Evolutionary conservation across 1,284 basidiomycete genomes (phyloP).

Genomic region (Ustilago sp.): DNA sequence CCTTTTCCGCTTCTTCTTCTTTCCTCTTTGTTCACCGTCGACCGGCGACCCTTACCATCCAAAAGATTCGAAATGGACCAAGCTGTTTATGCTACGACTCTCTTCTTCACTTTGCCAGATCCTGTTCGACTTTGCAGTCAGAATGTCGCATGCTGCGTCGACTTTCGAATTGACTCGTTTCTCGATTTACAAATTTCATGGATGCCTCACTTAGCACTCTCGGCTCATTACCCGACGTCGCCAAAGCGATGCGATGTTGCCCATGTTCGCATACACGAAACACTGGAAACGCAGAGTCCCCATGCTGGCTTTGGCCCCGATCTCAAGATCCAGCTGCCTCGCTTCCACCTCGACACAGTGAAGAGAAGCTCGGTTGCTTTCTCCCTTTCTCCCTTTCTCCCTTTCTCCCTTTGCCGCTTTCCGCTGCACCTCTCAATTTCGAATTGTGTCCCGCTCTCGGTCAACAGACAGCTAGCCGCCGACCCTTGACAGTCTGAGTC

Average conservation of each 20-base stretch:
- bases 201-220: not conserved
- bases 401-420: constrained; percentile 3
- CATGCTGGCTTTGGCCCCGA: not conserved
- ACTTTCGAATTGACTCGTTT: constrained; percentile 1
- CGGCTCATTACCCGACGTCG: constrained; percentile 2
- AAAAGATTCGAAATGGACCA: not conserved
- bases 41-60: not conserved
- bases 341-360: constrained; percentile 3
- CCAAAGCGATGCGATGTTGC: constrained; percentile 3
- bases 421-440: not conserved
- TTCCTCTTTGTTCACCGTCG: not conserved
- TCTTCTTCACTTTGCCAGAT: not conserved
- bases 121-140: not conserved
- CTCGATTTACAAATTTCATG: not conserved
- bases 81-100: not conserved
- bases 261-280: not conserved
- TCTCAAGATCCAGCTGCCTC: constrained; percentile 11
- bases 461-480: not conserved
- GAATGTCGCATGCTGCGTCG: not conserved
- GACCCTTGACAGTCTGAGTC: constrained; percentile 1
- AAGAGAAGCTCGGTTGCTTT: not conserved
- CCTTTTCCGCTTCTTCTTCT: not conserved
- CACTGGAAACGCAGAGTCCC: not conserved
- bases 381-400: not conserved
- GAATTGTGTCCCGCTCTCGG: constrained; percentile 7